Percentiles rank a stretch among this genome's conserved stretches.
These are phyloP conservation scores for Skeletonema potamos DNA, from an alignment of 108 stramenopile species.

Conservation along the genomic window DNA sequence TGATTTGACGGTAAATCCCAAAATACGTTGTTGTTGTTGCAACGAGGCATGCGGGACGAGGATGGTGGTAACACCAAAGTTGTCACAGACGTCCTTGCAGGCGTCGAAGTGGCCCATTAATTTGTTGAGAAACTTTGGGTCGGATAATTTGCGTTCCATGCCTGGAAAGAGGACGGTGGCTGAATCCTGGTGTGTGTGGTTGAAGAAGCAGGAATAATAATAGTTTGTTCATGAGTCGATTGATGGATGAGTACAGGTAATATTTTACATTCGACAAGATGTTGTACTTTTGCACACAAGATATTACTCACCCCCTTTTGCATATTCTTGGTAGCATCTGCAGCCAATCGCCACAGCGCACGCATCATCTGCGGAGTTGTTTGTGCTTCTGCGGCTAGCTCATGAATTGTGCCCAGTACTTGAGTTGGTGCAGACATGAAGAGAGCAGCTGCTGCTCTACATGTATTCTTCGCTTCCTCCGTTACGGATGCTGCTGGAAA, in stretches of 20 bases:
- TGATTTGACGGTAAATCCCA: constrained; percentile 76
- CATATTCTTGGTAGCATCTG: constrained; percentile 58
- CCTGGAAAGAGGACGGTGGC: constrained; percentile 66
- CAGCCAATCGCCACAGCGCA: constrained; percentile 69
- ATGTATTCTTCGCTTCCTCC: background rate
- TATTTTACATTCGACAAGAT: no score
- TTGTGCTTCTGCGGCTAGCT: constrained; percentile 22
- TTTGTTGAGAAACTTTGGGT: constrained; percentile 56
- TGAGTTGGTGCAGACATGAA: background rate
- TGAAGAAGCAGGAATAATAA: background rate
- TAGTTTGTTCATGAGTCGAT: no score
- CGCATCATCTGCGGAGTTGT: constrained; percentile 73
- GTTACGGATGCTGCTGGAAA: background rate
- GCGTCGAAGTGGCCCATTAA: constrained; percentile 78
- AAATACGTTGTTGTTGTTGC: constrained; percentile 20
- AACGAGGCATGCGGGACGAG: constrained; percentile 44
- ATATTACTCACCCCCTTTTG: constrained; percentile 52
- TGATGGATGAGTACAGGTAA: no score
- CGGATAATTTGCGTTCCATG: constrained; percentile 54
- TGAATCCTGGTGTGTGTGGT: constrained; percentile 43
- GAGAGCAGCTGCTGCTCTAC: background rate
- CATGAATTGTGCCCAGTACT: background rate
- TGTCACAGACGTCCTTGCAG: constrained; percentile 88
- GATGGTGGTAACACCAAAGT: constrained; percentile 72
- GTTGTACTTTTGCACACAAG: background rate